phyloP scores from a whole-genome alignment of 139 green algal species.

The Tetradesmus obliquus region DNA sequence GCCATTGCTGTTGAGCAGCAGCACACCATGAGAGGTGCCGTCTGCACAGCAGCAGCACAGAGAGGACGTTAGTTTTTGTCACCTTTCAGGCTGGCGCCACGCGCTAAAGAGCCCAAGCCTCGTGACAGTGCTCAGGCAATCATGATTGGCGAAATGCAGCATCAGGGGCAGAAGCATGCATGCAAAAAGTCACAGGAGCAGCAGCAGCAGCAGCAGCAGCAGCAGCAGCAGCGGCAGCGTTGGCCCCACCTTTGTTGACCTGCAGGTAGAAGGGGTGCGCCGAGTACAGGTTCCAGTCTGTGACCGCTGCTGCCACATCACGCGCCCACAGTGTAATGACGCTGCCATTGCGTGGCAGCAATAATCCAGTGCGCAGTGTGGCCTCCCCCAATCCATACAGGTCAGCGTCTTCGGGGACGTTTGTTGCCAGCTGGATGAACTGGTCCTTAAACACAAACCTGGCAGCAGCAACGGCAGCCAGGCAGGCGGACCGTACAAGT shows the following conservation, averaged over 20 bases:
- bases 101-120: no score
- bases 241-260: conserved; percentile 47
- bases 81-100: no score
- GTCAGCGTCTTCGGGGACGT: conserved; percentile 30
- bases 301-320: conserved; percentile 49
- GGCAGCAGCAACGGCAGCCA: not conserved
- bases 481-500: not conserved
- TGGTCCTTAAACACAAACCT: conserved; percentile 67
- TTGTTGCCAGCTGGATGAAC: conserved; percentile 67
- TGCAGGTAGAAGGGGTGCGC: conserved; percentile 67
- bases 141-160: no score
- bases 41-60: conserved; percentile 29
- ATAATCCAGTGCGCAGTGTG: conserved; percentile 21
- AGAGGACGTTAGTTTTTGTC: no score
- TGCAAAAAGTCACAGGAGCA: not conserved
- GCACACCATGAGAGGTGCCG: conserved; percentile 67
- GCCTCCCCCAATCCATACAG: conserved; percentile 69
- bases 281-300: conserved; percentile 70
- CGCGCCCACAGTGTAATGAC: conserved; percentile 58
- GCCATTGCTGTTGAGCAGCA: conserved; percentile 58
- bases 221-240: not conserved
- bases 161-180: not conserved
- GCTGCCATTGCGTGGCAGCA: conserved; percentile 44
- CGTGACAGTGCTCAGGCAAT: no score
- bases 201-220: not conserved